A percentile compares a stretch with the other conserved stretches of the same genome.
phyloP scores from a whole-genome alignment of 2,329 filamentous ascomycete genomes.

The Cladophialophora immunda region DNA sequence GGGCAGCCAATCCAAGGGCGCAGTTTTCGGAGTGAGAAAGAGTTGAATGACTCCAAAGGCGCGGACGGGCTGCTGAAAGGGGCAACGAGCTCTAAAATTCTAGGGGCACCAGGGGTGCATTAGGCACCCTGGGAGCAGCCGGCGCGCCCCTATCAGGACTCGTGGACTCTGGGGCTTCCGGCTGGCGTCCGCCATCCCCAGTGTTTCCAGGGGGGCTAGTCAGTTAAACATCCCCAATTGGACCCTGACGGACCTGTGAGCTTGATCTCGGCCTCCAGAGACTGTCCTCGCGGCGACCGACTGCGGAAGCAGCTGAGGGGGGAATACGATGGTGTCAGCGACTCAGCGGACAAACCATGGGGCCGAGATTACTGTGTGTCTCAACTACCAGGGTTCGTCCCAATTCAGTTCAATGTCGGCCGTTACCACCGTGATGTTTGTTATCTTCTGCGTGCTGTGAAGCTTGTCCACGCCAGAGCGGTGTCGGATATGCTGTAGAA shows the following conservation, averaged over 20 bases:
- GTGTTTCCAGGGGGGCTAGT: not conserved
- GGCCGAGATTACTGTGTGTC: not conserved
- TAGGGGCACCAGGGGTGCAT: slow-evolving; percentile 10
- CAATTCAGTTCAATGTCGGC: not conserved
- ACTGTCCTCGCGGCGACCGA: not conserved
- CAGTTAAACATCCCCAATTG: not conserved
- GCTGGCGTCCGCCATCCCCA: slow-evolving; percentile 16
- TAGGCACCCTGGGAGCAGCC: slow-evolving; percentile 5
- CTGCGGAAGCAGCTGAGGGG: not conserved
- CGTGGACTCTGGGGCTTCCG: slow-evolving; percentile 6
- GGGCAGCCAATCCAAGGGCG: slow-evolving; percentile 14
- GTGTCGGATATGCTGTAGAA: slow-evolving; percentile 12
- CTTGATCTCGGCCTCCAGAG: slow-evolving; percentile 13
- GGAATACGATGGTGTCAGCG: not conserved
- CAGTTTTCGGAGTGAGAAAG: slow-evolving; percentile 13
- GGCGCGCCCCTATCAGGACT: not conserved
- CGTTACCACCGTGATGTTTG: not conserved
- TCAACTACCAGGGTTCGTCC: slow-evolving; percentile 3
- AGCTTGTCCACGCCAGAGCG: not conserved
- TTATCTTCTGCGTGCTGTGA: not conserved
- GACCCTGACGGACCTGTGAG: not conserved
- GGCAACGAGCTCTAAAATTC: slow-evolving; percentile 7
- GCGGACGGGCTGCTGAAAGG: slow-evolving; percentile 7
- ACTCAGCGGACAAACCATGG: slow-evolving; percentile 7
- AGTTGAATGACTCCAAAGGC: slow-evolving; percentile 1